Conservation (phyloP, 345 rosid species). For the Eucalyptus polybractea region DNA sequence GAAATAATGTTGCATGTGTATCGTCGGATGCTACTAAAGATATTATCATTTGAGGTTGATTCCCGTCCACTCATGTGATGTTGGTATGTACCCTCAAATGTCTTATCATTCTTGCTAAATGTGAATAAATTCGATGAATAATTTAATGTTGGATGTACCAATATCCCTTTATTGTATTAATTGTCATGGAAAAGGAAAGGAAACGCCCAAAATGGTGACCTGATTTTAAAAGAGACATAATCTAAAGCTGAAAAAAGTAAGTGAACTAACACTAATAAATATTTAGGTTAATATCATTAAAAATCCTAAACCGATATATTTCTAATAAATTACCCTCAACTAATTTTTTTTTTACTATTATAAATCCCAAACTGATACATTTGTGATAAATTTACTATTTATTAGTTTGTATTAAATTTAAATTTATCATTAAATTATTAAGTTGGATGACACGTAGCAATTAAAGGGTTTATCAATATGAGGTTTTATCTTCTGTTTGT, state of each 20-base stretch:
- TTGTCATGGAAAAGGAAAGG: neutral
- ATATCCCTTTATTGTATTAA: neutral
- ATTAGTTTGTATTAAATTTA: too few relatives aligned
- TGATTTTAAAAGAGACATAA: neutral
- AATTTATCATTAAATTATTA: too few relatives aligned
- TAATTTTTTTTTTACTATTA: too few relatives aligned
- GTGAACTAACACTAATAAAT: neutral
- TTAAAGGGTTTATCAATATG: too few relatives aligned
- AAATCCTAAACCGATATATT: too few relatives aligned
- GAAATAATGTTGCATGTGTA: neutral
- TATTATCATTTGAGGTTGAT: neutral
- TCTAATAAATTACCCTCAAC: too few relatives aligned
- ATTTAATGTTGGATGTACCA: neutral
- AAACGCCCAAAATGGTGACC: neutral
- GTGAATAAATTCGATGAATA: neutral
- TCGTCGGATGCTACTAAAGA: neutral
- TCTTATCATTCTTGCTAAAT: neutral
- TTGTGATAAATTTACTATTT: too few relatives aligned
- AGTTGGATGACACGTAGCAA: neutral
- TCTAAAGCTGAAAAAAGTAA: neutral
- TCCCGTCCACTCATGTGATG: neutral
- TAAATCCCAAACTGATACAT: too few relatives aligned
- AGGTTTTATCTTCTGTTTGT: neutral
- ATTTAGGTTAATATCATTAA: neutral
- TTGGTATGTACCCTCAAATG: neutral